phyloP scores from a whole-genome alignment of 2,329 filamentous ascomycete genomes.

The Ceratocystiopsis minuta region DNA sequence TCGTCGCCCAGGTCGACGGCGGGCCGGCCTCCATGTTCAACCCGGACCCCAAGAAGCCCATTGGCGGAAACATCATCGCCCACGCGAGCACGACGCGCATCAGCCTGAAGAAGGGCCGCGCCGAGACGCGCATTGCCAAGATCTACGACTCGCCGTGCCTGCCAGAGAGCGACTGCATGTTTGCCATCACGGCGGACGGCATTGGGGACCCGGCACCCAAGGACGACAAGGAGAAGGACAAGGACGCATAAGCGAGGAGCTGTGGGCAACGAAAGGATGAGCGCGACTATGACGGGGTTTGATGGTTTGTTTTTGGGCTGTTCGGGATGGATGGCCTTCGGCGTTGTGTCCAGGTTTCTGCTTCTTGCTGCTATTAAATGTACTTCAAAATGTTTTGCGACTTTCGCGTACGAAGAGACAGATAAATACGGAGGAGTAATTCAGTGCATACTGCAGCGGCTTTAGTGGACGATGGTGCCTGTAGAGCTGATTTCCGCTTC shows the following conservation, averaged over 20 bases:
- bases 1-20: slow-evolving; percentile 94
- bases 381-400: too few species aligned
- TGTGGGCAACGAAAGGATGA: too few species aligned
- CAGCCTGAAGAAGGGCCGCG: slow-evolving; percentile 87
- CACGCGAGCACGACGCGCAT: slow-evolving; percentile 91
- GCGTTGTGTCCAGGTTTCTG: too few species aligned
- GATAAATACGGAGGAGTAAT: too few species aligned
- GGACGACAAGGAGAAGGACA: slow-evolving; percentile 55
- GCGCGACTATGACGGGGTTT: too few species aligned
- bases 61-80: slow-evolving; percentile 96
- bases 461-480: too few species aligned
- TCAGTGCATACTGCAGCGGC: too few species aligned
- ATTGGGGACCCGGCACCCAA: slow-evolving; percentile 93
- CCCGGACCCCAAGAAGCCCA: slow-evolving; percentile 96
- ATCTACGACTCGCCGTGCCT: slow-evolving; percentile 97
- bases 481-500: slow-evolving; percentile 5
- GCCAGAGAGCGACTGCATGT: slow-evolving; percentile 88
- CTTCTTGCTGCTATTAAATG: too few species aligned
- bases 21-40: slow-evolving; percentile 98
- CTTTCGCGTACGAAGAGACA: too few species aligned
- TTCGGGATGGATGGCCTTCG: too few species aligned
- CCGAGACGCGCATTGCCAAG: slow-evolving; percentile 92
- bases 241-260: slow-evolving; percentile 1
- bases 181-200: slow-evolving; percentile 92
- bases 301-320: neutral